A percentile compares a stretch with the other conserved stretches of the same genome.
Conservation (phyloP, 2,329 filamentous ascomycete genomes). For the Colletotrichum higginsianum region DNA sequence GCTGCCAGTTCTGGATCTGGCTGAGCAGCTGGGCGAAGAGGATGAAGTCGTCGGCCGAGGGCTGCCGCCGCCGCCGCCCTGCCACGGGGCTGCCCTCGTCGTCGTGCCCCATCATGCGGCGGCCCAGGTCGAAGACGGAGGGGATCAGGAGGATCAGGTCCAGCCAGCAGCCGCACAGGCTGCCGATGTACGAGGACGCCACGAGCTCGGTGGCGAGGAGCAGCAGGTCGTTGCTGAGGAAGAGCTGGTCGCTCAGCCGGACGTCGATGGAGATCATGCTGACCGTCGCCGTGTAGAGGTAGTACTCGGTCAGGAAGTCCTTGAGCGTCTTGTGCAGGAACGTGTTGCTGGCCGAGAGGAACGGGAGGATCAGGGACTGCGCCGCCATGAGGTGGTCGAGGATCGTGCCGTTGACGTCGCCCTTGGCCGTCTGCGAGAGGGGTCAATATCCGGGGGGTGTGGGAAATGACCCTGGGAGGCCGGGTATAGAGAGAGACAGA, state of each 20-base stretch:
- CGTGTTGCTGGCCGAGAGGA: conserved; percentile 52
- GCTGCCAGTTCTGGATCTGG: conserved; percentile 58
- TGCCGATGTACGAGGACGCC: conserved; percentile 52
- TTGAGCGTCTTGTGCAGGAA: conserved; percentile 55
- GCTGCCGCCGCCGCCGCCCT: conserved; percentile 23
- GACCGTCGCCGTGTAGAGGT: conserved; percentile 61
- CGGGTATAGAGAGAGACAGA: no score
- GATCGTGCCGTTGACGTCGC: conserved; percentile 61
- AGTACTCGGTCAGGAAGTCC: conserved; percentile 64
- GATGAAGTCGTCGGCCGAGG: conserved; percentile 58
- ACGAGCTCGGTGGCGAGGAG: conserved; percentile 49
- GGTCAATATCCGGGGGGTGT: neutral
- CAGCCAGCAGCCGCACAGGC: conserved; percentile 58
- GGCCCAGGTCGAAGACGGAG: conserved; percentile 59
- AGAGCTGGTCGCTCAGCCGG: conserved; percentile 48
- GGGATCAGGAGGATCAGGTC: conserved; percentile 55
- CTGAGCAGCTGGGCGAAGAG: conserved; percentile 60
- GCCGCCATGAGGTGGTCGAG: conserved; percentile 63
- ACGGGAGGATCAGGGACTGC: conserved; percentile 56
- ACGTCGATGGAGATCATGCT: conserved; percentile 63
- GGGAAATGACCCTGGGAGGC: neutral
- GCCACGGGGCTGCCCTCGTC: conserved; percentile 43
- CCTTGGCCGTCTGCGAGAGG: conserved; percentile 53
- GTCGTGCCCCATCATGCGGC: conserved; percentile 53
- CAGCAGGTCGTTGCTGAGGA: conserved; percentile 52